Conservation (phyloP, 306 rosid species). For the Nissolia schottii region DNA sequence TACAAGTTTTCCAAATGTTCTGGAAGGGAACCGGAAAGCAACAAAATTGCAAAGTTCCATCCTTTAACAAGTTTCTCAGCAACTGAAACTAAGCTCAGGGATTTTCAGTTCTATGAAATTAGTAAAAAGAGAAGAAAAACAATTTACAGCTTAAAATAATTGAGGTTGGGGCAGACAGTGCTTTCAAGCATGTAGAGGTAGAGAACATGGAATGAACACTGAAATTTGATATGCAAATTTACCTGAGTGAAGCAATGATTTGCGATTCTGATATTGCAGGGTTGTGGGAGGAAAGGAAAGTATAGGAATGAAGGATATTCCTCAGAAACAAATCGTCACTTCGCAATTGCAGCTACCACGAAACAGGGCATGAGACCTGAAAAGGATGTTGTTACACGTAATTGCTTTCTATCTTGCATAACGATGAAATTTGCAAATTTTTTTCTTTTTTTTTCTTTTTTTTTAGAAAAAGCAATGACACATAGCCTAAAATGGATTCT, state of each 20-base stretch:
- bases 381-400: neutral
- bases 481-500: neutral
- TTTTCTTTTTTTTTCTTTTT: too few relatives aligned
- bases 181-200: neutral
- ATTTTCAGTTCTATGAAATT: neutral
- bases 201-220: neutral
- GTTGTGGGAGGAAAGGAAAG: neutral
- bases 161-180: neutral
- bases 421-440: neutral
- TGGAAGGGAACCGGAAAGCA: neutral
- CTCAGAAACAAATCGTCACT: slow-evolving; percentile 1
- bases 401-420: neutral
- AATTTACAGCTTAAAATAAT: neutral
- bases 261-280: neutral
- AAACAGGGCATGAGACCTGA: neutral
- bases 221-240: neutral
- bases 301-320: neutral
- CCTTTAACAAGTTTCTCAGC: neutral
- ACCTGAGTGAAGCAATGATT: neutral
- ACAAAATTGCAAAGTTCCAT: neutral
- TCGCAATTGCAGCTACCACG: neutral
- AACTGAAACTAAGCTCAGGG: neutral
- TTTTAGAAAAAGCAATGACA: neutral
- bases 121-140: neutral
- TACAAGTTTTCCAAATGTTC: neutral